phyloP scores from a whole-genome alignment of 106 monocot species.

The Allium sativum region DNA sequence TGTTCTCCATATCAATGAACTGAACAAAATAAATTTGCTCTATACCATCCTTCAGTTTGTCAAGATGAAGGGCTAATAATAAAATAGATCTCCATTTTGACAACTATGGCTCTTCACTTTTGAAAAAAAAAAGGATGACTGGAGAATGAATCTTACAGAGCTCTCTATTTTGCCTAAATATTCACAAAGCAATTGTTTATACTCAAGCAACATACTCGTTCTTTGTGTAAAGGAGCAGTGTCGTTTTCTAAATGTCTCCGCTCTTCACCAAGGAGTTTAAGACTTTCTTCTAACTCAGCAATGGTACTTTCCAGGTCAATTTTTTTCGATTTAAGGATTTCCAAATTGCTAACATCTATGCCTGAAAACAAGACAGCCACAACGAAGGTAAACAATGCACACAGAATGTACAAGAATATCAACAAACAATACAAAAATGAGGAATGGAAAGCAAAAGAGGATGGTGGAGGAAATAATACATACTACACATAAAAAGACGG shows the following conservation, averaged over 20 bases:
- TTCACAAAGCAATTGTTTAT: neutral
- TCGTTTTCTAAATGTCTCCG: constrained; percentile 80
- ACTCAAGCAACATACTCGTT: constrained; percentile 32
- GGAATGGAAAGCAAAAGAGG: neutral
- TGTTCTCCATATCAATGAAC: no score
- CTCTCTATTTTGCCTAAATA: no score
- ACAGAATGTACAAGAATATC: neutral
- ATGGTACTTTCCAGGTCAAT: constrained; percentile 49
- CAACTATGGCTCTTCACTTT: no score
- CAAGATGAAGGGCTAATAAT: no score
- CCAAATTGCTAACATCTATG: constrained; percentile 63
- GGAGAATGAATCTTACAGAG: no score
- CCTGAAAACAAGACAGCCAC: constrained; percentile 18
- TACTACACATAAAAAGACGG: constrained; percentile 77
- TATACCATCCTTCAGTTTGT: no score
- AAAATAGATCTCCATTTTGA: no score
- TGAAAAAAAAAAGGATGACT: no score
- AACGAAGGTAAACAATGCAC: constrained; percentile 2
- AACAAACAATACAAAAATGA: neutral
- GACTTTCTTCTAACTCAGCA: constrained; percentile 33
- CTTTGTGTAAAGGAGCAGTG: constrained; percentile 53
- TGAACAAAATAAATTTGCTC: no score
- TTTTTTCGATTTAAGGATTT: constrained; percentile 43
- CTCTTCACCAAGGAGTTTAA: constrained; percentile 49
- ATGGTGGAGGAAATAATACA: constrained; percentile 5